phyloP scores from a whole-genome alignment of 768 basidiomycete species.

The Auriscalpium microsporum region DNA sequence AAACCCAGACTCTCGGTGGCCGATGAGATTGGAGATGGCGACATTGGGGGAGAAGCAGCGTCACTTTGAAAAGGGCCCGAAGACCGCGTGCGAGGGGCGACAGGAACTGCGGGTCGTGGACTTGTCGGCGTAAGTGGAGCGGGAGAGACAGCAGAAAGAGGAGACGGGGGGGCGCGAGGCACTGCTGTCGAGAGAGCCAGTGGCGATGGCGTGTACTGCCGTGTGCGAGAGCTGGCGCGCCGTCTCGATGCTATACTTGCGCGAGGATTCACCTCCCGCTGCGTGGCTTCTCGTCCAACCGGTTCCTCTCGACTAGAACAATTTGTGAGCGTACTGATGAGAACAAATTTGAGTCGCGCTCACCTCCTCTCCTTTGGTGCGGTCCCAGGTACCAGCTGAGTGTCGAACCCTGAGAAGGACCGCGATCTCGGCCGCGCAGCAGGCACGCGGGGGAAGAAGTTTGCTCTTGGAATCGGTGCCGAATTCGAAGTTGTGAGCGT shows the following conservation, averaged over 20 bases:
- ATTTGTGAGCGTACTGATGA: background rate
- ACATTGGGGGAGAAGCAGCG: background rate
- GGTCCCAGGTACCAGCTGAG: constrained; percentile 21
- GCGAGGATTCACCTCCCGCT: background rate
- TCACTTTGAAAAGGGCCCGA: background rate
- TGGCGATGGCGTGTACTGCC: constrained; percentile 16
- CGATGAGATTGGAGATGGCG: background rate
- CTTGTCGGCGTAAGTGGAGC: background rate
- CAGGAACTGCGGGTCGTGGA: background rate
- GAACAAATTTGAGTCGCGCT: background rate
- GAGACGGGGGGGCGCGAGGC: background rate
- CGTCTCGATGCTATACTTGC: background rate
- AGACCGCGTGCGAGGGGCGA: too few relatives aligned
- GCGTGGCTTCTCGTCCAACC: background rate
- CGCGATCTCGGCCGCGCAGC: constrained; percentile 50
- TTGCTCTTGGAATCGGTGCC: constrained; percentile 40
- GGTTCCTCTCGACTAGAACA: background rate
- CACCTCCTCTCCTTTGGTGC: constrained; percentile 14
- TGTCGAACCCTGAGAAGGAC: constrained; percentile 69
- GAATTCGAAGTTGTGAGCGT: background rate
- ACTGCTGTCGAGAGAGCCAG: constrained; percentile 1
- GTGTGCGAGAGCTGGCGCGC: background rate
- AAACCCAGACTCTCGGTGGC: too few relatives aligned
- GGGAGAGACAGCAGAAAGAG: background rate
- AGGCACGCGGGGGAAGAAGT: constrained; percentile 53